Conservation (phyloP, 2,329 filamentous ascomycete genomes). For the Monosporascus sp. region DNA sequence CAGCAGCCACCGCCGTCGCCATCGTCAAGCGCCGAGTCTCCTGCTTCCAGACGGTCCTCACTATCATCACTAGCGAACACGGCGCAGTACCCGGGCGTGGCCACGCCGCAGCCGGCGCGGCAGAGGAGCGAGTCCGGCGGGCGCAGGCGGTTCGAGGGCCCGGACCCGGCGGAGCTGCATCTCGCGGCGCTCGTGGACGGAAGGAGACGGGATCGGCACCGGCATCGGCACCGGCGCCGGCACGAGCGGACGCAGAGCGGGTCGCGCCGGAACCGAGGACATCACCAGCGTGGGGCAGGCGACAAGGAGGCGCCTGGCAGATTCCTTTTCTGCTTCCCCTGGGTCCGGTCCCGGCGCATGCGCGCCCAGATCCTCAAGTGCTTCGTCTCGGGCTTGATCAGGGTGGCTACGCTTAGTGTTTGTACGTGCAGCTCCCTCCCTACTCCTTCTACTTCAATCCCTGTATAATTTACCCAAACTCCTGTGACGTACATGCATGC, state of each 20-base stretch:
- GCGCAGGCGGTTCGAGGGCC: constrained; percentile 29
- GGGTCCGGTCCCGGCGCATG: constrained; percentile 47
- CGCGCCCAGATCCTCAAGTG: constrained; percentile 54
- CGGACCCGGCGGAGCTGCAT: constrained; percentile 45
- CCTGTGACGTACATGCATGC: not conserved
- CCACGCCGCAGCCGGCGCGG: constrained; percentile 18
- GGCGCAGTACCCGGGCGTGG: constrained; percentile 13
- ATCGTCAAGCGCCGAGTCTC: not conserved
- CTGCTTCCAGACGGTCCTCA: not conserved
- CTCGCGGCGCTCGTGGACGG: constrained; percentile 39
- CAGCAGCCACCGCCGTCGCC: constrained; percentile 2
- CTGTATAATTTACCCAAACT: not conserved
- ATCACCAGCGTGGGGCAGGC: constrained; percentile 8
- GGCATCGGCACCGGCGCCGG: constrained; percentile 2
- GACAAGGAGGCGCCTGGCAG: constrained; percentile 25
- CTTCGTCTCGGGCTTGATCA: constrained; percentile 60
- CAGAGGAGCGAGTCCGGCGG: constrained; percentile 5
- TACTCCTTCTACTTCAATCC: not conserved
- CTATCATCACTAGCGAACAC: not conserved
- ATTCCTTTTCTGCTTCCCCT: constrained; percentile 52
- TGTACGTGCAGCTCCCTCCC: constrained; percentile 48
- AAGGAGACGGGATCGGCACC: constrained; percentile 28
- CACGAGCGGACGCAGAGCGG: constrained; percentile 4
- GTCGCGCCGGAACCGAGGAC: constrained; percentile 6
- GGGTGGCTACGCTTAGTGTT: constrained; percentile 53